Evolutionary conservation across 331 rosid species (phyloP), one percentile per base, ranked within the genome.

Genomic region (Malus hybrid): DNA sequence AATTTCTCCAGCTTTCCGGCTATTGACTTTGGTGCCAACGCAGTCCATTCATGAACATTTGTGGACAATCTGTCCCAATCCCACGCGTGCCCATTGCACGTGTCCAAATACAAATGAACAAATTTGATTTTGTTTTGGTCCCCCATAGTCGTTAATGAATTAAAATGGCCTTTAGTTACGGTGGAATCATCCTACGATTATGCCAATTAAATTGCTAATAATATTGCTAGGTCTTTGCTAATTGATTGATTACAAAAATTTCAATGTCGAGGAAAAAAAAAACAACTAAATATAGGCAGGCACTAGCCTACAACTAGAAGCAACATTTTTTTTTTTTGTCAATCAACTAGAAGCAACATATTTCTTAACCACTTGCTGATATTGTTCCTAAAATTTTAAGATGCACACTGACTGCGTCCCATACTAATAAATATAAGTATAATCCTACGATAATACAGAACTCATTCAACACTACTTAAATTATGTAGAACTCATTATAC

Each of bases 11-110:
- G 44, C n/a, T 57, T 77, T 68, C 70, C 73, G 79, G 22, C 66
- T 18, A 64, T 86, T 82, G 83, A 80, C 85, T 75, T 82, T 82
- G 1, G 50, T 18, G 3, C 4, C 58, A 15, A 52, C 48, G 63
- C 34, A 71, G 65, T 71, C 75, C 32, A 55, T 71, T 30, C 74
- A 5, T 33, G 5, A 36, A 6, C 19, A 42, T 42, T 42, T 3
- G 14, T 42, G 14, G 28, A 56, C 22, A 57, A 6, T 55, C 9
- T 1, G 7, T 16, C 9, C 20, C 16, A 60, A 32, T 26, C 12
- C 13, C 11, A 6, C 73, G 24, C 60, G 65, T 71, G 66, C 66
- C 28, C 14, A 18, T 36, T 11, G 48, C 75, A 71, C 60, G 30
- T 2, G 20, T 18, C 63, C 63, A 50, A 32, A 29, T 50, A 6